phyloP scores from a whole-genome alignment of 1,139 yeast species.

The Hyphopichia wangnamkhiaoensis region DNA sequence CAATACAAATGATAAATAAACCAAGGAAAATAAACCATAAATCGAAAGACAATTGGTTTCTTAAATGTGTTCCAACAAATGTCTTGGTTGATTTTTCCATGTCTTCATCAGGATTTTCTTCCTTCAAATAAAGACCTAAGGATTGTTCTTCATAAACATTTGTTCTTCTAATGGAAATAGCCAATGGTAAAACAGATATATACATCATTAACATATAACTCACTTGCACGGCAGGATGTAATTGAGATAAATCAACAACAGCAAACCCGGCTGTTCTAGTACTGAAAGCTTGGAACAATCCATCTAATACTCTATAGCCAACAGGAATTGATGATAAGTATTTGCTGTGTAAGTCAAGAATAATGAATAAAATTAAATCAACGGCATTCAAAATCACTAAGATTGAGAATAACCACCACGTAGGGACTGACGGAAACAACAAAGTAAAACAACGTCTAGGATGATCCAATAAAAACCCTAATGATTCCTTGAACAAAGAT shows the following conservation, averaged over 20 bases:
- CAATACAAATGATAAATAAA: constrained; percentile 79
- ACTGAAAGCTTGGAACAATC: constrained; percentile 86
- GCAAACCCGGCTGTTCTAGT: constrained; percentile 94
- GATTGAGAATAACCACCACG: constrained; percentile 89
- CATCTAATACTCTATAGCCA: constrained; percentile 75
- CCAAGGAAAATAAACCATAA: constrained; percentile 92
- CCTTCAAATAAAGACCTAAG: constrained; percentile 72
- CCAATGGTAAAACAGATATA: constrained; percentile 92
- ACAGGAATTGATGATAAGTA: constrained; percentile 52
- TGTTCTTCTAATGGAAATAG: constrained; percentile 93
- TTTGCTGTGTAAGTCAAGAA: constrained; percentile 64
- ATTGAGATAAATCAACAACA: constrained; percentile 62
- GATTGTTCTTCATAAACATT: constrained; percentile 98
- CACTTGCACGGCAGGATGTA: constrained; percentile 92
- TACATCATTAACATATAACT: constrained; percentile 97
- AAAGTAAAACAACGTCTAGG: constrained; percentile 96
- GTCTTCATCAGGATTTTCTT: constrained; percentile 30
- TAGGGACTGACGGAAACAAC: constrained; percentile 86
- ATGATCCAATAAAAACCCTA: constrained; percentile 86
- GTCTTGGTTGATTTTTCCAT: constrained; percentile 48
- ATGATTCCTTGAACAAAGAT: constrained; percentile 68
- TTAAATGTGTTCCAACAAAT: constrained; percentile 82
- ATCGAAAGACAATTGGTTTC: constrained; percentile 91
- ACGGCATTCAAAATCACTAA: constrained; percentile 69
- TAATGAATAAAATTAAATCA: constrained; percentile 77